Evolutionary conservation across 257 asterid genomes (phyloP).

Genomic region (Leptodermis oblonga): DNA sequence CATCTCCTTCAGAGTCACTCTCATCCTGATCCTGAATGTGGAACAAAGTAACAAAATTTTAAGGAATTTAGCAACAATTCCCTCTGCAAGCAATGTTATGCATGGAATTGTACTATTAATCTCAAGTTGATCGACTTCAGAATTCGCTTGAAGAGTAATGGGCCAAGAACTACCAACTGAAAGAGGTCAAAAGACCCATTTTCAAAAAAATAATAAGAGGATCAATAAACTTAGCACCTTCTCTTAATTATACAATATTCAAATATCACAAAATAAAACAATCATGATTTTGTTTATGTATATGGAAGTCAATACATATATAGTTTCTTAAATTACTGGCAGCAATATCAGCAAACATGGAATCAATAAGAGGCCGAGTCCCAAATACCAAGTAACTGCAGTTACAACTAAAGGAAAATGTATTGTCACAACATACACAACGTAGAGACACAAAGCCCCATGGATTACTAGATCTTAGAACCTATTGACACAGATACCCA

Average conservation of each 20-base stretch:
- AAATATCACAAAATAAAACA: too few species aligned
- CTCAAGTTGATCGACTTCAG: not conserved
- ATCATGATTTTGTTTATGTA: too few species aligned
- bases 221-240: too few species aligned
- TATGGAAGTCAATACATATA: not conserved
- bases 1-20: constrained; percentile 36
- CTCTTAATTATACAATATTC: too few species aligned
- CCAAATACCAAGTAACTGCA: not conserved
- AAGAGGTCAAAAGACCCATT: too few species aligned
- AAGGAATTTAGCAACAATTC: not conserved
- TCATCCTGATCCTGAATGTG: constrained; percentile 45
- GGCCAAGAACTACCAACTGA: too few species aligned
- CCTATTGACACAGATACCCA: not conserved
- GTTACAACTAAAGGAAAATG: not conserved
- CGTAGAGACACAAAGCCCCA: too few species aligned
- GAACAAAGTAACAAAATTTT: not conserved
- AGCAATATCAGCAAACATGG: too few species aligned
- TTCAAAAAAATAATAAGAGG: too few species aligned
- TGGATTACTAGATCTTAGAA: not conserved
- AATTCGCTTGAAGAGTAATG: too few species aligned
- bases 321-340: too few species aligned
- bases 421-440: not conserved
- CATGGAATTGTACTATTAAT: not conserved
- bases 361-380: too few species aligned
- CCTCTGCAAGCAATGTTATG: not conserved